Conservation (phyloP, 2,329 filamentous ascomycete species). For the Chrysoporthe austroafricana region DNA sequence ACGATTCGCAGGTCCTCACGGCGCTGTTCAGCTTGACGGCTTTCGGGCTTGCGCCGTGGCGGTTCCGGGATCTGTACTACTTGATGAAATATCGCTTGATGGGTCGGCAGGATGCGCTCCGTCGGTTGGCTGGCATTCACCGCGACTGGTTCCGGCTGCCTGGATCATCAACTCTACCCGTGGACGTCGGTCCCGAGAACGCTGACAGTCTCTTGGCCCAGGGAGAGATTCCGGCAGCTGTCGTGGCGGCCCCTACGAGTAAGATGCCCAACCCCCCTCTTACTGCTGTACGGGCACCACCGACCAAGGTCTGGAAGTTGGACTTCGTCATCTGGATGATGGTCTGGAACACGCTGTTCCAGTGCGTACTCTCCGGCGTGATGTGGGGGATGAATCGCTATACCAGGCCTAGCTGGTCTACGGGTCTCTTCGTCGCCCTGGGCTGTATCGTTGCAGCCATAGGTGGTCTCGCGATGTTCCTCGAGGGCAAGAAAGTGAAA, state of each 20-base stretch:
- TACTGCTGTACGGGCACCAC: constrained; percentile 71
- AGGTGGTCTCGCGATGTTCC: constrained; percentile 71
- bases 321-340: constrained; percentile 81
- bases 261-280: constrained; percentile 69
- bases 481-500: constrained; percentile 75
- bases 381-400: constrained; percentile 83
- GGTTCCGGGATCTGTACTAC: constrained; percentile 79
- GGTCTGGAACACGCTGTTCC: constrained; percentile 78
- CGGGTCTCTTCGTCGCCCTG: constrained; percentile 76
- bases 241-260: constrained; percentile 65
- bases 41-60: constrained; percentile 83
- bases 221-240: constrained; percentile 43
- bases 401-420: constrained; percentile 77
- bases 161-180: constrained; percentile 64
- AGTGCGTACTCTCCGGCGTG: constrained; percentile 72
- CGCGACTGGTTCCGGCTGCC: constrained; percentile 74
- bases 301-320: constrained; percentile 74
- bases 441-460: constrained; percentile 71
- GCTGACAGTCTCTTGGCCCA: constrained; percentile 44
- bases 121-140: constrained; percentile 74
- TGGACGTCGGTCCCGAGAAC: constrained; percentile 56
- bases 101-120: constrained; percentile 59
- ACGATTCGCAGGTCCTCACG: constrained; percentile 81
- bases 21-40: constrained; percentile 85
- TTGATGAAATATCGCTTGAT: constrained; percentile 66